Percentiles rank a stretch among this genome's conserved stretches.
phyloP scores from a whole-genome alignment of 2,329 filamentous ascomycete genomes.

The Fragosphaeria purpurea region DNA sequence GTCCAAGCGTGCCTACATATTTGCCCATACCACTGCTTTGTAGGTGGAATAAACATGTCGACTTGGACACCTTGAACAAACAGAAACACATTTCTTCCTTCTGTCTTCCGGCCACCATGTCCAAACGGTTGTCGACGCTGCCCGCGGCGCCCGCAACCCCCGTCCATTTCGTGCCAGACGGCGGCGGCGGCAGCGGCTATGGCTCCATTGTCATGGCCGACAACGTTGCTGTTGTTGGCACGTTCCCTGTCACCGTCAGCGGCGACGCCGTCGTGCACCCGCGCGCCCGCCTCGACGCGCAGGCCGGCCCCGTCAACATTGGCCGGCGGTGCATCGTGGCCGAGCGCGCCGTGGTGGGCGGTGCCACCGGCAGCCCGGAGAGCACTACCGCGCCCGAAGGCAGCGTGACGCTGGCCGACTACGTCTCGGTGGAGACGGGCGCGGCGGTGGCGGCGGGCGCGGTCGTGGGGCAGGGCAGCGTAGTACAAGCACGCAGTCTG shows the following conservation, averaged over 20 bases:
- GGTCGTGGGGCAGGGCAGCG: slow-evolving; percentile 49
- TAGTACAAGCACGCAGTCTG: slow-evolving; percentile 49
- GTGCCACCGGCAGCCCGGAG: slow-evolving; percentile 21
- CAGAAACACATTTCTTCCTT: no score
- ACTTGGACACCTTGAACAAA: neutral
- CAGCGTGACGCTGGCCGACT: slow-evolving; percentile 50
- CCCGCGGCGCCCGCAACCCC: slow-evolving; percentile 44
- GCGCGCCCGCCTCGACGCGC: slow-evolving; percentile 67
- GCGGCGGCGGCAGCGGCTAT: neutral
- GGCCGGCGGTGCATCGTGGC: slow-evolving; percentile 74
- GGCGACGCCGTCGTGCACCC: slow-evolving; percentile 79
- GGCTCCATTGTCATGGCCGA: slow-evolving; percentile 50
- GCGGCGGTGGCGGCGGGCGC: slow-evolving; percentile 52
- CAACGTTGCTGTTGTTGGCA: slow-evolving; percentile 55
- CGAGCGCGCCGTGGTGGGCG: slow-evolving; percentile 54
- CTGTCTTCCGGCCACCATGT: slow-evolving; percentile 21
- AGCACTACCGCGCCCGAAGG: slow-evolving; percentile 18
- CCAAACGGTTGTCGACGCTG: slow-evolving; percentile 47
- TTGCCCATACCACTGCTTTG: no score
- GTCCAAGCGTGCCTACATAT: no score
- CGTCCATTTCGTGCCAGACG: slow-evolving; percentile 37
- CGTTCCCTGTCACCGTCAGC: slow-evolving; percentile 67
- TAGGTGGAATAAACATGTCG: no score
- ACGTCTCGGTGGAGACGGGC: slow-evolving; percentile 51
- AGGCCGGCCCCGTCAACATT: slow-evolving; percentile 67